These are phyloP conservation scores for Ceratocystis cubensis DNA, from an alignment of 2,329 filamentous ascomycete species.

Conservation along the genomic window DNA sequence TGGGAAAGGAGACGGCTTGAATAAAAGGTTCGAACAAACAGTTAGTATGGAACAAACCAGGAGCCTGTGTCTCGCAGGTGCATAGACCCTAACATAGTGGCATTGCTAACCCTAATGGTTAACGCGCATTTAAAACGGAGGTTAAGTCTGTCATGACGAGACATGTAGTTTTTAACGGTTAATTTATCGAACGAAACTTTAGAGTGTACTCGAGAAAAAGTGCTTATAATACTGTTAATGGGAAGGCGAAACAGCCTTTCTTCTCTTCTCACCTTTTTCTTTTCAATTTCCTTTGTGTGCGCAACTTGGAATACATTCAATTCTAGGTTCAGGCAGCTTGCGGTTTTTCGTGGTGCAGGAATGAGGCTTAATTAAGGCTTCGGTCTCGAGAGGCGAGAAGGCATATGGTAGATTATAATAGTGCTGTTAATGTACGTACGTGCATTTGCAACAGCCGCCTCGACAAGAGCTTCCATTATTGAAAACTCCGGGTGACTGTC, in stretches of 20 bases:
- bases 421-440: not conserved
- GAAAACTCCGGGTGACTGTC: not conserved
- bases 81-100: not conserved
- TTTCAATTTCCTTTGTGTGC: too few species aligned
- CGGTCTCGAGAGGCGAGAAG: not conserved
- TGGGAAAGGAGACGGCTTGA: not conserved
- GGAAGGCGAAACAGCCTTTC: too few species aligned
- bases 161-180: not conserved
- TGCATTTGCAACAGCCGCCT: not conserved
- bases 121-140: not conserved
- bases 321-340: not conserved
- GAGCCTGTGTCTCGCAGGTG: not conserved
- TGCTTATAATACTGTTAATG: too few species aligned
- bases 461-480: not conserved
- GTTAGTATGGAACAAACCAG: not conserved
- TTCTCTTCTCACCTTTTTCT: too few species aligned
- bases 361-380: not conserved
- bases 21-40: not conserved
- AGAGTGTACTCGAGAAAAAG: too few species aligned
- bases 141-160: not conserved
- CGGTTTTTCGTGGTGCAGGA: not conserved
- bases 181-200: too few species aligned
- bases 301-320: not conserved
- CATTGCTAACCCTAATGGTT: not conserved
- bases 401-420: too few species aligned